Conservation (phyloP, 176 grass and related monocot species). For the Musa beccarii region DNA sequence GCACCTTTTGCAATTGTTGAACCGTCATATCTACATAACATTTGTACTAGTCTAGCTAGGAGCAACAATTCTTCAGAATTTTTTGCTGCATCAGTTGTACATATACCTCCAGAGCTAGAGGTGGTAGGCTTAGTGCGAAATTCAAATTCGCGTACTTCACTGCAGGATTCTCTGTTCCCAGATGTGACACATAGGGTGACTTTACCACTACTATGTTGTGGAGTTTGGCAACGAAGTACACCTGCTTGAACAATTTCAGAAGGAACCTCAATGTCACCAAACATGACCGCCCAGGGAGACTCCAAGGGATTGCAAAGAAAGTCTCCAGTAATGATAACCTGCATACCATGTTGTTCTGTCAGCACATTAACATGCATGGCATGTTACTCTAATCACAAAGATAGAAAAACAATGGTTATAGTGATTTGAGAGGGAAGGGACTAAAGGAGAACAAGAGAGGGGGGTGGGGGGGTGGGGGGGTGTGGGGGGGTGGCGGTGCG, state of each 20-base stretch:
- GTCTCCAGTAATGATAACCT: conserved; percentile 89
- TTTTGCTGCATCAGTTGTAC: conserved; percentile 25
- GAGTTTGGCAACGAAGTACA: conserved; percentile 73
- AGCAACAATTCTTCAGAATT: conserved; percentile 59
- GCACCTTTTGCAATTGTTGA: conserved; percentile 25
- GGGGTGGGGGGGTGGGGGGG: too few species aligned
- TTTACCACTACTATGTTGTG: conserved; percentile 54
- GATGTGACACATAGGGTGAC: conserved; percentile 59
- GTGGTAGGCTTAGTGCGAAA: conserved; percentile 42
- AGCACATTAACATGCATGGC: conserved; percentile 21
- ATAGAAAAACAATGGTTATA: neutral
- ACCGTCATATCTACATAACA: conserved; percentile 37
- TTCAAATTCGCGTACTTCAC: conserved; percentile 80
- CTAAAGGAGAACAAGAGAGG: too few species aligned
- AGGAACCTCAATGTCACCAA: conserved; percentile 65
- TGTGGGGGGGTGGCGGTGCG: too few species aligned
- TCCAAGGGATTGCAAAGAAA: conserved; percentile 61
- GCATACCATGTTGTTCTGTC: conserved; percentile 14
- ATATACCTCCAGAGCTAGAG: conserved; percentile 28
- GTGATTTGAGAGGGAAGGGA: neutral
- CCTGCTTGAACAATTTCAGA: conserved; percentile 82
- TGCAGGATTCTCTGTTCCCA: conserved; percentile 74
- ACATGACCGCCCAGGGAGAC: conserved; percentile 59
- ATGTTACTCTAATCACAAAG: neutral
- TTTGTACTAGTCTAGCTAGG: conserved; percentile 57